These are phyloP conservation scores for Inosperma sp. DNA, from an alignment of 768 basidiomycete species.

Conservation along the genomic window DNA sequence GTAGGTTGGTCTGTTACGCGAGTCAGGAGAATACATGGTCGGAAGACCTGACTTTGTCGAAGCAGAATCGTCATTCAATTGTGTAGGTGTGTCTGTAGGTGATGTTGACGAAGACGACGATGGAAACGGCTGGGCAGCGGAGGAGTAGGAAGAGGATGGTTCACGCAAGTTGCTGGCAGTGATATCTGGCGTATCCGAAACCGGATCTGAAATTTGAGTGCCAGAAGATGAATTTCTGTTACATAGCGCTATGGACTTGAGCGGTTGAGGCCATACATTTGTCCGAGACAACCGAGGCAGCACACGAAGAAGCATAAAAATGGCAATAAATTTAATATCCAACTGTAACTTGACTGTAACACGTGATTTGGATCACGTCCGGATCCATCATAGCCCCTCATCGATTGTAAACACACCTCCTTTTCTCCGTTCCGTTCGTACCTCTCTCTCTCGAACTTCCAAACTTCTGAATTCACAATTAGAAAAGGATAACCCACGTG, in stretches of 20 bases:
- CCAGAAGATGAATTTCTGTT: slow-evolving; percentile 12
- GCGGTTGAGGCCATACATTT: slow-evolving; percentile 9
- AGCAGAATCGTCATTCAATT: slow-evolving; percentile 6
- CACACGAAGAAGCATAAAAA: slow-evolving; percentile 20
- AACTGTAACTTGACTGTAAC: too few relatives aligned
- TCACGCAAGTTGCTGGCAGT: slow-evolving; percentile 10
- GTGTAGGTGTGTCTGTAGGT: not conserved
- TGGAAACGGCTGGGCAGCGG: slow-evolving; percentile 11
- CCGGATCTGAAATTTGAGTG: slow-evolving; percentile 19
- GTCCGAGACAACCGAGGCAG: slow-evolving; percentile 18
- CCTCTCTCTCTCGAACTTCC: too few relatives aligned
- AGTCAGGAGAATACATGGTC: slow-evolving; percentile 17
- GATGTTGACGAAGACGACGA: slow-evolving; percentile 14
- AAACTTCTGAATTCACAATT: too few relatives aligned
- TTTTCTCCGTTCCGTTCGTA: too few relatives aligned
- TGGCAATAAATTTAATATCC: too few relatives aligned
- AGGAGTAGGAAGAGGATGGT: too few relatives aligned
- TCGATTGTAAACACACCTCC: too few relatives aligned
- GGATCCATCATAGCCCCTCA: too few relatives aligned
- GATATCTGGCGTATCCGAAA: slow-evolving; percentile 5
- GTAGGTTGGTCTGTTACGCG: slow-evolving; percentile 38
- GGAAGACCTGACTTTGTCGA: slow-evolving; percentile 18
- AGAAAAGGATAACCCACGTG: too few relatives aligned
- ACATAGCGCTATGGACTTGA: not conserved
- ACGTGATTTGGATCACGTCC: too few relatives aligned